phyloP scores from a whole-genome alignment of 805 yeast species.

The Pichia phayaonensis region DNA sequence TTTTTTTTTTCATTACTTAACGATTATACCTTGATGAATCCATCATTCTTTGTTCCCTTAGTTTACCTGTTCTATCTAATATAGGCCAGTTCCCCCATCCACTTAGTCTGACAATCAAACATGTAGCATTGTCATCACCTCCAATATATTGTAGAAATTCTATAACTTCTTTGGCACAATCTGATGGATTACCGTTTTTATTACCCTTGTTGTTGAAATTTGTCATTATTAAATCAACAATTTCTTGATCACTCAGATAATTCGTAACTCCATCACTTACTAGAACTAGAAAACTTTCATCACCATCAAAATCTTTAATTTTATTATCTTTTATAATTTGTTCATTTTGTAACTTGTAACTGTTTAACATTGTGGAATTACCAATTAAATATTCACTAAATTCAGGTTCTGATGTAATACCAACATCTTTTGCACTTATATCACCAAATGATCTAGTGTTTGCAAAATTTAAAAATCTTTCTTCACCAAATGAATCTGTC shows the following conservation, averaged over 20 bases:
- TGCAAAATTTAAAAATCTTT: constrained; percentile 69
- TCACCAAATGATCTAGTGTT: constrained; percentile 96
- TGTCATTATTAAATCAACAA: constrained; percentile 77
- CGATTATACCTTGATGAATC: constrained; percentile 2
- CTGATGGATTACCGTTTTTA: constrained; percentile 70
- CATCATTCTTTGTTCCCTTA: constrained; percentile 58
- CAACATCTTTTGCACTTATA: constrained; percentile 66
- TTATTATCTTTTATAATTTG: constrained; percentile 18
- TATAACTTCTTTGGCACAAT: constrained; percentile 78
- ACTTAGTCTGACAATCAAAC: constrained; percentile 64
- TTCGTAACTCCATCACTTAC: constrained; percentile 86
- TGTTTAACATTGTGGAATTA: constrained; percentile 36
- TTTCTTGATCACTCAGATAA: constrained; percentile 78
- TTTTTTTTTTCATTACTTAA: no score
- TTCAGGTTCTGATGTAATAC: constrained; percentile 91
- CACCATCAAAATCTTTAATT: constrained; percentile 53
- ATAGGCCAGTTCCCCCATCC: constrained; percentile 97
- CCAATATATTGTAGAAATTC: constrained; percentile 79
- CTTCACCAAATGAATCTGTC: constrained; percentile 92
- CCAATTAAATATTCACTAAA: constrained; percentile 64
- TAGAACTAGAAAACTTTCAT: constrained; percentile 77
- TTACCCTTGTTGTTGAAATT: constrained; percentile 59
- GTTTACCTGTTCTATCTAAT: constrained; percentile 72
- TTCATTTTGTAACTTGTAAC: constrained; percentile 20
- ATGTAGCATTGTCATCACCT: constrained; percentile 95